Conservation (phyloP, 2,329 filamentous ascomycete species). For the Cryphonectria japonica region DNA sequence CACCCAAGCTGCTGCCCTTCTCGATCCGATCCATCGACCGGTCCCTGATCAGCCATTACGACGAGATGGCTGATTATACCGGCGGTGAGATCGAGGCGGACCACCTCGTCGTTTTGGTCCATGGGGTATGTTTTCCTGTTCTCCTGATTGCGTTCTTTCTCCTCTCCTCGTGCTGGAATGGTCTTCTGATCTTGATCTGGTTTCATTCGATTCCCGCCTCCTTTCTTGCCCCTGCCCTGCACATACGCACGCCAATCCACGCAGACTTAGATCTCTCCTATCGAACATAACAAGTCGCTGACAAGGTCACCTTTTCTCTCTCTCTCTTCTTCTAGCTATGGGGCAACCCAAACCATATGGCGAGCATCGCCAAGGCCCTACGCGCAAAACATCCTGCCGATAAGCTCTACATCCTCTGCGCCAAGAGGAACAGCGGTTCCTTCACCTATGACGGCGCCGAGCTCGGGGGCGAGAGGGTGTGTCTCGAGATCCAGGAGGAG, state of each 20-base stretch:
- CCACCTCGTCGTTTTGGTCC: constrained; percentile 78
- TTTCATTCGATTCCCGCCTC: not conserved
- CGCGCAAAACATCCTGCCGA: constrained; percentile 64
- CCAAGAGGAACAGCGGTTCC: constrained; percentile 73
- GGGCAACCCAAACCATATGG: constrained; percentile 78
- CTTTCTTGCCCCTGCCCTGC: not conserved
- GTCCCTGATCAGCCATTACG: constrained; percentile 38
- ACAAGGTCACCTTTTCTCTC: not conserved
- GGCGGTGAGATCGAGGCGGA: constrained; percentile 60
- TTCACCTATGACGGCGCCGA: constrained; percentile 75
- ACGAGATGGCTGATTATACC: constrained; percentile 48
- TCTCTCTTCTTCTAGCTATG: constrained; percentile 58
- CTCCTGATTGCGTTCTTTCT: not conserved
- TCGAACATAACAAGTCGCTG: not conserved
- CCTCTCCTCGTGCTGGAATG: not conserved
- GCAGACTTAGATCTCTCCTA: not conserved
- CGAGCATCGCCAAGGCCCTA: constrained; percentile 67
- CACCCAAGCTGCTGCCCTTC: constrained; percentile 31
- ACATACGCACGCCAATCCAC: not conserved
- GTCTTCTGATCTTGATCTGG: not conserved
- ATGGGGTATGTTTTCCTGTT: constrained; percentile 61
- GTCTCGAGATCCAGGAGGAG: constrained; percentile 68
- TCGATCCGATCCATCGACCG: constrained; percentile 40
- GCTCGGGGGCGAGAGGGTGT: constrained; percentile 68
- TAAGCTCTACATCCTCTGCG: constrained; percentile 69